Percentiles rank a stretch among this genome's conserved stretches.
These are phyloP conservation scores for Ceratobasidium theobromae DNA, from an alignment of 1,284 basidiomycete species.

Conservation along the genomic window DNA sequence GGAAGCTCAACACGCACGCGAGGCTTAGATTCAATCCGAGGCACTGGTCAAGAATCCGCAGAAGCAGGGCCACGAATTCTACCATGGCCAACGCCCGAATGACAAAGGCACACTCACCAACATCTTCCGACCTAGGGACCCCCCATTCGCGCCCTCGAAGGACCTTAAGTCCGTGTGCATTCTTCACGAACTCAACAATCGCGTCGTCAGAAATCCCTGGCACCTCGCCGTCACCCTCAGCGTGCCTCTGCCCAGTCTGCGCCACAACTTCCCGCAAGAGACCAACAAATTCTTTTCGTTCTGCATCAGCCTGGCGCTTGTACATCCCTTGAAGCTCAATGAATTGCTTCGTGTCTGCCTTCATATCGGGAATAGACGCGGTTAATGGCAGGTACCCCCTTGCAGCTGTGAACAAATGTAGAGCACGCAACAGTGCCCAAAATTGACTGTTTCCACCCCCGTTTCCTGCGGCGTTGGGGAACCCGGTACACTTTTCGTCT, in stretches of 20 bases:
- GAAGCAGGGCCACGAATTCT: too few relatives aligned
- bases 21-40: too few relatives aligned
- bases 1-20: too few relatives aligned
- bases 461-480: conserved; percentile 45
- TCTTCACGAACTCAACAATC: conserved; percentile 86
- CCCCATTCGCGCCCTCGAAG: conserved; percentile 72
- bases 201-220: conserved; percentile 42
- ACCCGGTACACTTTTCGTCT: conserved; percentile 50
- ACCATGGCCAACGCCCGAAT: too few relatives aligned
- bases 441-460: conserved; percentile 58
- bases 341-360: conserved; percentile 83
- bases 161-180: conserved; percentile 79
- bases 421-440: conserved; percentile 81
- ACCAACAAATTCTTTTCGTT: conserved; percentile 48
- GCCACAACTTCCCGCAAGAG: conserved; percentile 31
- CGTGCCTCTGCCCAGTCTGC: conserved; percentile 41
- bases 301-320: conserved; percentile 67
- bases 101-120: conserved; percentile 57
- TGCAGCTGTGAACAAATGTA: conserved; percentile 55
- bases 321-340: conserved; percentile 79
- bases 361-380: conserved; percentile 91
- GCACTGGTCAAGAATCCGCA: too few relatives aligned
- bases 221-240: conserved; percentile 40
- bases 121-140: conserved; percentile 51
- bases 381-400: conserved; percentile 57